Percentiles rank a stretch among this genome's conserved stretches.
phyloP scores from a whole-genome alignment of 257 asterid species.

The Solanum chiquidenum region DNA sequence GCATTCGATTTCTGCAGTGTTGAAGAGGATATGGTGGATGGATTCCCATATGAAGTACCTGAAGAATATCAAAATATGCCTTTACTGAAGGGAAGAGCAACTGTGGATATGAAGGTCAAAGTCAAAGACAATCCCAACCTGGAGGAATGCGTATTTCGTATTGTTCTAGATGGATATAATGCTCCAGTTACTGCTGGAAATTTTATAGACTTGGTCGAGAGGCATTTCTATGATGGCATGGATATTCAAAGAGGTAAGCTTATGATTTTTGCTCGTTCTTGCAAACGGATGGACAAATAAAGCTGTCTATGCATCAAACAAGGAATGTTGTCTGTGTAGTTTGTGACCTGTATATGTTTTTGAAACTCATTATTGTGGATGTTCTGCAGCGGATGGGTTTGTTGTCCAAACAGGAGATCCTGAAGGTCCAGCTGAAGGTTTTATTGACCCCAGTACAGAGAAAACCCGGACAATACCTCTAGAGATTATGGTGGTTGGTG shows the following conservation, averaged over 20 bases:
- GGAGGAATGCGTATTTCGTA: slow-evolving; percentile 65
- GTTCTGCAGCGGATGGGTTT: slow-evolving; percentile 86
- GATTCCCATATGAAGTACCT: slow-evolving; percentile 95
- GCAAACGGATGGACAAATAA: not conserved
- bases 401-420: slow-evolving; percentile 99
- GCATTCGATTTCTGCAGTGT: slow-evolving; percentile 99
- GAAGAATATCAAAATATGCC: slow-evolving; percentile 87
- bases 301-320: not conserved
- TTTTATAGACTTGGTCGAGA: slow-evolving; percentile 76
- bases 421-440: slow-evolving; percentile 99
- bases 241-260: slow-evolving; percentile 90
- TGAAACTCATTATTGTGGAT: slow-evolving; percentile 17
- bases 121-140: slow-evolving; percentile 87
- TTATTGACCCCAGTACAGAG: slow-evolving; percentile 92
- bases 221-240: slow-evolving; percentile 99
- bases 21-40: slow-evolving; percentile 99
- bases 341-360: not conserved
- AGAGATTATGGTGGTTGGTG: slow-evolving; percentile 83
- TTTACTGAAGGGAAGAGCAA: slow-evolving; percentile 88
- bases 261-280: not conserved
- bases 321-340: not conserved
- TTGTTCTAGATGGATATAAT: slow-evolving; percentile 91
- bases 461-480: slow-evolving; percentile 79
- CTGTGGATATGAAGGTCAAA: slow-evolving; percentile 97
- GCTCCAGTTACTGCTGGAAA: slow-evolving; percentile 98